These are phyloP conservation scores for Moesziomyces aphidis DNA, from an alignment of 1,284 basidiomycete species.

Conservation along the genomic window DNA sequence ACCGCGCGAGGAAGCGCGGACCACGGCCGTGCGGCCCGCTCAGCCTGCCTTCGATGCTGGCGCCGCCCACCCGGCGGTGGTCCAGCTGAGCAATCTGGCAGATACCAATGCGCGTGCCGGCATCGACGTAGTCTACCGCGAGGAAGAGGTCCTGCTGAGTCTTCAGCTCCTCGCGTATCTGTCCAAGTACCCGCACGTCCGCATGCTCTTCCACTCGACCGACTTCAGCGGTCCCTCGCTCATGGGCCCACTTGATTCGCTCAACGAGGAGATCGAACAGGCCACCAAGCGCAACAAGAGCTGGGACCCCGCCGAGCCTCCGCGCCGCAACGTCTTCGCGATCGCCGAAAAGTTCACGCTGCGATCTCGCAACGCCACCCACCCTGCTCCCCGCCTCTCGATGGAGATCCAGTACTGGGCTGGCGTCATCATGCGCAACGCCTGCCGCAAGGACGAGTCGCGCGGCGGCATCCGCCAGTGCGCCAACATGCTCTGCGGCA, in stretches of 20 bases:
- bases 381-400: constrained; percentile 75
- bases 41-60: constrained; percentile 21
- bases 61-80: constrained; percentile 32
- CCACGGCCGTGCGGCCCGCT: constrained; percentile 7
- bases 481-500: constrained; percentile 89
- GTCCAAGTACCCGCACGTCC: constrained; percentile 96
- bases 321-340: constrained; percentile 78
- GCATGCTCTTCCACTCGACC: constrained; percentile 86
- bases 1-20: constrained; percentile 18
- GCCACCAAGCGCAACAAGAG: constrained; percentile 46
- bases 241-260: constrained; percentile 53
- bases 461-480: constrained; percentile 94
- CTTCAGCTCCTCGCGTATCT: constrained; percentile 95
- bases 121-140: constrained; percentile 75
- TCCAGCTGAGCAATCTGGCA: constrained; percentile 38
- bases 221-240: constrained; percentile 52
- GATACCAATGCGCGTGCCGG: constrained; percentile 31
- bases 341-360: constrained; percentile 96
- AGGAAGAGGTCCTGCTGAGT: constrained; percentile 92
- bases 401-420: constrained; percentile 98
- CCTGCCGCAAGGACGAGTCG: constrained; percentile 92
- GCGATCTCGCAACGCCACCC: constrained; percentile 75
- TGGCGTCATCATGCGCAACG: constrained; percentile 98
- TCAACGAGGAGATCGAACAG: constrained; percentile 42
- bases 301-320: constrained; percentile 57